phyloP scores from a whole-genome alignment of 306 rosid species.

The Cucumis melo region DNA sequence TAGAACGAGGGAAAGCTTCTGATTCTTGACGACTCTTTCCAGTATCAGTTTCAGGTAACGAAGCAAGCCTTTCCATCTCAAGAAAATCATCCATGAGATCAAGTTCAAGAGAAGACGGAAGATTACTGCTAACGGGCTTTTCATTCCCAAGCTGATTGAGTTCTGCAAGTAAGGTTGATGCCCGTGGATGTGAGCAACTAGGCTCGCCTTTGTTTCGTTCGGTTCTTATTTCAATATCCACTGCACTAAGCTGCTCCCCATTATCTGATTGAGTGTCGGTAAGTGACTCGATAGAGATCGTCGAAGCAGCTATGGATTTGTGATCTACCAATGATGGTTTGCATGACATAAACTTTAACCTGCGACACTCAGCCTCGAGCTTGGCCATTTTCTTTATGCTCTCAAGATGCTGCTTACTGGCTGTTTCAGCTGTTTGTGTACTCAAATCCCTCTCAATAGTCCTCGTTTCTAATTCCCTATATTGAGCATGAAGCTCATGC shows the following conservation, averaged over 20 bases:
- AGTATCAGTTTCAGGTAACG: conserved; percentile 40
- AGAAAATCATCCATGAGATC: conserved; percentile 97
- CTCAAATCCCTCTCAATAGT: conserved; percentile 89
- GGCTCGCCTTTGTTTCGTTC: conserved; percentile 44
- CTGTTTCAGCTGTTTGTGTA: conserved; percentile 81
- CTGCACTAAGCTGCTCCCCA: conserved; percentile 35
- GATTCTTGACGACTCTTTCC: conserved; percentile 26
- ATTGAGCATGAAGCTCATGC: conserved; percentile 46
- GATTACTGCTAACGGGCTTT: conserved; percentile 26
- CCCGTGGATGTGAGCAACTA: conserved; percentile 68
- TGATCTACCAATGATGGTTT: conserved; percentile 21
- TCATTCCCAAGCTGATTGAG: conserved; percentile 78
- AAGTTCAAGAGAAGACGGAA: conserved; percentile 42
- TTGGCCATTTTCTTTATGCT: conserved; percentile 81
- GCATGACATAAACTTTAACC: conserved; percentile 36
- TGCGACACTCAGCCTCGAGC: conserved; percentile 88
- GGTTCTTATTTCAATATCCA: conserved; percentile 31
- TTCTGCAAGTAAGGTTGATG: conserved; percentile 54
- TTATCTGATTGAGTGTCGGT: conserved; percentile 68
- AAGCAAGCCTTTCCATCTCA: conserved; percentile 83
- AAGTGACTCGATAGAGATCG: conserved; percentile 53
- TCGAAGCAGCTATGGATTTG: conserved; percentile 47
- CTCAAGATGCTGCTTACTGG: conserved; percentile 89
- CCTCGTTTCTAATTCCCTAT: conserved; percentile 67
- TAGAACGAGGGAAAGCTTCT: conserved; percentile 15